These are phyloP conservation scores for Eucalyptus curtisii DNA, from an alignment of 345 rosid species.

Conservation along the genomic window DNA sequence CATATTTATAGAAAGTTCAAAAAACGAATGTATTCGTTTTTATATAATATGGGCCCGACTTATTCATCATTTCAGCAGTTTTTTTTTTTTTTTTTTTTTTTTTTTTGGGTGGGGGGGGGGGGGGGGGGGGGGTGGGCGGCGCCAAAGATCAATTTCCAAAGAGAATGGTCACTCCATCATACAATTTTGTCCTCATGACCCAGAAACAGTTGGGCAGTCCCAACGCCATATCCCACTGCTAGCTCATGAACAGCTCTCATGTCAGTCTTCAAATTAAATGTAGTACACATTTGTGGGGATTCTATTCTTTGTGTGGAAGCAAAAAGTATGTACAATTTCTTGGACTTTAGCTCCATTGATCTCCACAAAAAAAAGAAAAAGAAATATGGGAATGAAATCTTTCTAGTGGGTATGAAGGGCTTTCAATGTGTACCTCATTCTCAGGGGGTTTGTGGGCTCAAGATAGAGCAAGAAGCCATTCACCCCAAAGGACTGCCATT, in stretches of 20 bases:
- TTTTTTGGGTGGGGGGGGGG: neutral
- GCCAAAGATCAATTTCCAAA: neutral
- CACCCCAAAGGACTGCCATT: neutral
- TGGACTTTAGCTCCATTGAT: neutral
- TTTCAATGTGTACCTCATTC: neutral
- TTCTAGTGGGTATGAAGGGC: neutral
- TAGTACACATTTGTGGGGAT: neutral
- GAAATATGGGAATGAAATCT: neutral
- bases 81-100: too few relatives aligned
- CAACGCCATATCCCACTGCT: neutral
- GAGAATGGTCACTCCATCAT: neutral
- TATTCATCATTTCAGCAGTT: neutral
- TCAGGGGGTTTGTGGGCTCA: neutral
- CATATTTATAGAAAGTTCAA: neutral
- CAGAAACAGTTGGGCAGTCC: neutral
- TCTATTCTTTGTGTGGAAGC: neutral
- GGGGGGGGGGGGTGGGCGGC: fast-evolving
- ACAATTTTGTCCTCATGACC: neutral
- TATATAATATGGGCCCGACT: neutral
- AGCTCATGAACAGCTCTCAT: neutral
- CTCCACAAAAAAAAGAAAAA: neutral
- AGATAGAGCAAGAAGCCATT: neutral
- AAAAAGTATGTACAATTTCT: neutral
- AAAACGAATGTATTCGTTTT: neutral
- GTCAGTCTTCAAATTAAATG: neutral